A percentile compares a stretch with the other conserved stretches of the same genome.
phyloP scores from a whole-genome alignment of 768 basidiomycete species.

The Ramaria sp. region DNA sequence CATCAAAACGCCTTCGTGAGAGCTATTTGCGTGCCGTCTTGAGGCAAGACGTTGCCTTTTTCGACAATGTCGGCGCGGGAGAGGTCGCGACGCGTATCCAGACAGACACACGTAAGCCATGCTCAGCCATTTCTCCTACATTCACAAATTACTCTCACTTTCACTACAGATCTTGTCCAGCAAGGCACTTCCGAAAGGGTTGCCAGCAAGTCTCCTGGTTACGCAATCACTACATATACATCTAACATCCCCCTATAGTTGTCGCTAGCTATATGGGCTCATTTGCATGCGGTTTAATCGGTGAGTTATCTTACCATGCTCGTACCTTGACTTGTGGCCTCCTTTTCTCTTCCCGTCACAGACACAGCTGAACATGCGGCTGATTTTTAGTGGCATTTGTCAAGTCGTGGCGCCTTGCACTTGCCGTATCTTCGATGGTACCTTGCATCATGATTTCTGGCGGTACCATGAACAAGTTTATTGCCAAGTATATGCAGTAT shows the following conservation, averaged over 20 bases:
- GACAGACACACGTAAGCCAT: slow-evolving; percentile 74
- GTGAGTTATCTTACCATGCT: slow-evolving; percentile 15
- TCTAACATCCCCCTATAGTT: slow-evolving; percentile 18
- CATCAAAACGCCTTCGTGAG: slow-evolving; percentile 77
- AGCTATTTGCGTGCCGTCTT: slow-evolving; percentile 69
- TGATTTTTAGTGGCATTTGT: slow-evolving; percentile 26
- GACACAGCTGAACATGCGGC: too few species aligned
- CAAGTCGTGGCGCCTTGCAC: slow-evolving; percentile 70
- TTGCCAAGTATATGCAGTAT: slow-evolving; percentile 55
- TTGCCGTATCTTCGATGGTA: slow-evolving; percentile 71
- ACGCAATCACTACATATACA: neutral
- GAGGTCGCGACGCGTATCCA: slow-evolving; percentile 91
- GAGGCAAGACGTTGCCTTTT: slow-evolving; percentile 81
- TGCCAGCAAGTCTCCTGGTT: slow-evolving; percentile 25
- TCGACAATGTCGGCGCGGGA: slow-evolving; percentile 86
- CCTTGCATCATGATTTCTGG: slow-evolving; percentile 76
- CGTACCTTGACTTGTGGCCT: slow-evolving; percentile 12
- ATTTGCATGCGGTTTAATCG: slow-evolving; percentile 68
- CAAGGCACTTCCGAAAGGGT: slow-evolving; percentile 90
- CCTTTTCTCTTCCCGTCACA: too few species aligned
- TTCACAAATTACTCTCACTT: neutral
- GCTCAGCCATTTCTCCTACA: neutral
- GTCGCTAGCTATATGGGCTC: slow-evolving; percentile 52
- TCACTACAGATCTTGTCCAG: slow-evolving; percentile 87
- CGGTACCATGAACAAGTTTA: slow-evolving; percentile 55